Evolutionary conservation across 164 flowering plant species (phyloP), one percentile per base, ranked within the genome.

Genomic region (Nymphaea colorata): DNA sequence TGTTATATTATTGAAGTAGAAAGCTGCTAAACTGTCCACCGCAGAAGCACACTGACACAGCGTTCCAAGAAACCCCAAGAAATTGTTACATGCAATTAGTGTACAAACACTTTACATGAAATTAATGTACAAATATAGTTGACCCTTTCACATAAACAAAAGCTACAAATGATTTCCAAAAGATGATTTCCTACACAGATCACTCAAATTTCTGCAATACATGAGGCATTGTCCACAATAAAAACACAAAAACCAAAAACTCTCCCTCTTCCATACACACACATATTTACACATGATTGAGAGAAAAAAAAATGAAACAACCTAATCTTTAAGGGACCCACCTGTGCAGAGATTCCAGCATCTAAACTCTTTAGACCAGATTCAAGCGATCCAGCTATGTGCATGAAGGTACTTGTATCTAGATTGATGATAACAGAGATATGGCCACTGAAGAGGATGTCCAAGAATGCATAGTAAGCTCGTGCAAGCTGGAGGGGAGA

Each of bases 381-480:
- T 81, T 89, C 99, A 70, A 94, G 93, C 41, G 99, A 91, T 57
- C 93, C 93, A 78, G 86, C 93, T 36, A 94, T 80, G 76, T 86
- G 94, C 86, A 82, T 82, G 67, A 94, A 94, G 70, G 97, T 90
- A 76, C 69, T 82, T 68, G 91, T 84, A 67, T 88, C 95, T 64
- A 91, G 82, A 74, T 90, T 91, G 77, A 94, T 66, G 62, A 94
- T 71, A 69, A 85, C 83, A 73, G 17, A 68, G 41, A 91, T 85
- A 70, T 91, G 97, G 80, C 86, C 82, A 74, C 72, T 87, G 81
- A 88, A 90, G 7, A 94, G 73, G 80, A 87, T 92, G 80, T 94
- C 99, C 87, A 91, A 72, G 79, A 94, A 91, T 68, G 86, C 84
- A 71, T 89, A 94, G 78, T 94, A 94, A 16, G 99, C 99, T 78